phyloP scores from a whole-genome alignment of 768 basidiomycete species.

The Pleurotus salmoneostramineus region DNA sequence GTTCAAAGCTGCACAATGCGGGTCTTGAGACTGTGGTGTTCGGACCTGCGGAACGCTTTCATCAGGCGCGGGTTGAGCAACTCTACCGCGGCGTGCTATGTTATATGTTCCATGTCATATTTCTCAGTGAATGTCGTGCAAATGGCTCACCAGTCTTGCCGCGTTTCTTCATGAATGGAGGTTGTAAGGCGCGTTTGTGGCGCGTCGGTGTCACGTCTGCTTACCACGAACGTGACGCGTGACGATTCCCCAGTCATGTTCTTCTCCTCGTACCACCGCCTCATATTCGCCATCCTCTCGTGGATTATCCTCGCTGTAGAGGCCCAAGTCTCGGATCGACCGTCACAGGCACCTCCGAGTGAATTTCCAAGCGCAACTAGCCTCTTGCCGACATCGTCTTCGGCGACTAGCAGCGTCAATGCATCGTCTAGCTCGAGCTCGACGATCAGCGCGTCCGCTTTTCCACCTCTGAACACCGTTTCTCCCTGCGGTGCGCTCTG shows the following conservation, averaged over 20 bases:
- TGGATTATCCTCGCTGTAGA: background rate
- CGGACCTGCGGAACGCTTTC: too few species aligned
- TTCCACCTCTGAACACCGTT: constrained; percentile 33
- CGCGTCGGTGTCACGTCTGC: too few species aligned
- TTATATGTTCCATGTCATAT: too few species aligned
- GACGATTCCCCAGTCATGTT: background rate
- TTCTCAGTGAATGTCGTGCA: too few species aligned
- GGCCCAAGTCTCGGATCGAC: background rate
- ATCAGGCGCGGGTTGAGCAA: too few species aligned
- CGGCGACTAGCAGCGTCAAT: constrained; percentile 7
- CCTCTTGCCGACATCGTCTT: constrained; percentile 5
- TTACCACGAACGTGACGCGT: too few species aligned
- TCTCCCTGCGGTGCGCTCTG: constrained; percentile 30
- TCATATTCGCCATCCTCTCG: background rate
- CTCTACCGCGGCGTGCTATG: too few species aligned
- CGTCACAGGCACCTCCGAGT: constrained; percentile 5
- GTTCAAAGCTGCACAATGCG: too few species aligned
- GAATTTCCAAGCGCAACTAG: constrained; percentile 6
- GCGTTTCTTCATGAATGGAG: too few species aligned
- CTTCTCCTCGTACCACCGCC: background rate
- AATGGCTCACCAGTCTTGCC: too few species aligned
- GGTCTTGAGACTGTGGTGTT: too few species aligned
- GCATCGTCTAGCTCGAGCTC: constrained; percentile 12
- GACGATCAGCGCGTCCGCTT: constrained; percentile 27
- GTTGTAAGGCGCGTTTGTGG: too few species aligned